A percentile compares a stretch with the other conserved stretches of the same genome.
Evolutionary conservation across 2,329 filamentous ascomycete genomes (phyloP).

Genomic region (Helotiales sp.): DNA sequence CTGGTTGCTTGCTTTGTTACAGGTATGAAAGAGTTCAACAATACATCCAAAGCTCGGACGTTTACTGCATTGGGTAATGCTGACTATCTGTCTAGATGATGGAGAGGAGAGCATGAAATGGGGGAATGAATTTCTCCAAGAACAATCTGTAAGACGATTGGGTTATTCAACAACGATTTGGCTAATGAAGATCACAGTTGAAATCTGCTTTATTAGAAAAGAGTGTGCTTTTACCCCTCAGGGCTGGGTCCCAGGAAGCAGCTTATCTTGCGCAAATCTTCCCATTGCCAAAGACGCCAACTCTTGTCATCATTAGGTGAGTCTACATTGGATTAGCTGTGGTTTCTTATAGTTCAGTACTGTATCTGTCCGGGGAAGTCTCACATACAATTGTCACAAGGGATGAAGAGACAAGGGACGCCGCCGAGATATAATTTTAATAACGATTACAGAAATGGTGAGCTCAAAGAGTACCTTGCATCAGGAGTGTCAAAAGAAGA

Average conservation of each 20-base stretch:
- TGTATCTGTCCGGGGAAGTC: neutral
- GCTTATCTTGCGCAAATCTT: constrained; percentile 81
- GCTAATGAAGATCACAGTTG: constrained; percentile 43
- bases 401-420: no score
- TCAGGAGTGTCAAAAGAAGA: constrained; percentile 64
- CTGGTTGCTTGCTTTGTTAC: constrained; percentile 83
- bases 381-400: no score
- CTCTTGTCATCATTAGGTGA: constrained; percentile 75
- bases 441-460: constrained; percentile 57
- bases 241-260: constrained; percentile 75
- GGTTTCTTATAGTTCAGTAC: neutral
- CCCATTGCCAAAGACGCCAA: constrained; percentile 75
- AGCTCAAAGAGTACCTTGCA: constrained; percentile 74
- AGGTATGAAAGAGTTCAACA: constrained; percentile 47
- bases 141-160: constrained; percentile 57
- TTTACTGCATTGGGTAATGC: neutral
- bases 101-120: constrained; percentile 67
- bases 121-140: constrained; percentile 68
- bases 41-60: neutral
- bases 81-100: constrained; percentile 54
- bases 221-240: constrained; percentile 69
- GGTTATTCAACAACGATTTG: no score
- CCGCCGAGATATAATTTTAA: neutral
- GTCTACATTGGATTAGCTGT: constrained; percentile 23
- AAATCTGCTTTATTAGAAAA: constrained; percentile 56